Base-by-base conservation (phyloP, 2,329 filamentous ascomycete genomes). In the Chaetothyriales sp. region DNA sequence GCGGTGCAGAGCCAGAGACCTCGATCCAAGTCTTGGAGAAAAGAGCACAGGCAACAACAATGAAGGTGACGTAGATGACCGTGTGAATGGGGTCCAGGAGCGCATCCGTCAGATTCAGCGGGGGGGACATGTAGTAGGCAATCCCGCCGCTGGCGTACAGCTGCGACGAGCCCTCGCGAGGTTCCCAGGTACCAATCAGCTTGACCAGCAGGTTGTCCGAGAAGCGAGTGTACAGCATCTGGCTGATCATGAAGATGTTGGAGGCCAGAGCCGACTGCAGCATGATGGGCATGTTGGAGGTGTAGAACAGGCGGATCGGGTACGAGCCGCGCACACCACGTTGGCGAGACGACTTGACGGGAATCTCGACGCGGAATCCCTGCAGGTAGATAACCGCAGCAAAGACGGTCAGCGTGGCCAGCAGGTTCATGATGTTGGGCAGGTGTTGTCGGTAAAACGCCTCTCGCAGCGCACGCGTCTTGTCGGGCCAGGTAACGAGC, bases 11-110 rank as follows among this genome's bases (percentile, higher is more conserved):
- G 65, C 92, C 93, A 42, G 92, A 96, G 59, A 98, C 92, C 74
- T 98, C 92, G 63, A 98, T 98, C 92, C 92, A 98, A 50, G 93
- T 98, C 86, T 98, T 98, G 72, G 89, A 95, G 80, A 98, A 98
- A 69, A 96, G 81, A 55, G 89, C 89, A 67, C 92, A 98, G 60
- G 93, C 93, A 63, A 87, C 84, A 53, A 98, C 83, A 89, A 98
- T 98, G 77, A 96, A 98, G 60, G 82, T 78, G 60, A 96, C 87
- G 75, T 98, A 98, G 65, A 95, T 79, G 53, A 83, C 82, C 18
- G 92, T 96, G 76, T 98, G 92, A 65, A 98, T 88, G 36, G 92
- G 92, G 72, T 98, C 93, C 57, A 95, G 77, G 48, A 98, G 83
- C 60, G 92, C 92, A 65, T 96, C 92, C 69, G 86, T 93, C 76